Conservation (phyloP, 306 rosid species). For the Ochetophila trinervis region DNA sequence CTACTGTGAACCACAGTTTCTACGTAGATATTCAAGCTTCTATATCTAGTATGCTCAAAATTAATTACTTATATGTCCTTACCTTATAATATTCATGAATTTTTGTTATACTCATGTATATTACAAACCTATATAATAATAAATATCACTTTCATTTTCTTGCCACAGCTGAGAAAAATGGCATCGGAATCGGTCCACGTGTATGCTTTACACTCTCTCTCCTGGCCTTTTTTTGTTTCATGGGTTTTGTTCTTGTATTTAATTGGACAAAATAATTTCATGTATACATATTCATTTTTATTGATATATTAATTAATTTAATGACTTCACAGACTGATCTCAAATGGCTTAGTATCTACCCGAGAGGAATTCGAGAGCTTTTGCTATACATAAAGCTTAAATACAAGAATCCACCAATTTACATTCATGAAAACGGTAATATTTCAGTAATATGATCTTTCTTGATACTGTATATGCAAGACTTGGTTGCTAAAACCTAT, state of each 20-base stretch:
- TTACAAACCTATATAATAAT: too few species aligned
- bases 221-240: background rate
- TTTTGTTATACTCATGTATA: too few species aligned
- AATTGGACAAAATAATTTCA: background rate
- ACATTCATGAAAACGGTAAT: slow-evolving; percentile 59
- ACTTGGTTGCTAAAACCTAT: too few species aligned
- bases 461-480: too few species aligned
- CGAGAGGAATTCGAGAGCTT: slow-evolving; percentile 39
- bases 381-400: slow-evolving; percentile 17
- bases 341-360: slow-evolving; percentile 44
- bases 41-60: slow-evolving; percentile 29
- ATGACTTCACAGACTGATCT: slow-evolving; percentile 38
- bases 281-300: too few species aligned
- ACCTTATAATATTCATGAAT: too few species aligned
- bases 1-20: slow-evolving; percentile 23
- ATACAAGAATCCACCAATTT: slow-evolving; percentile 40
- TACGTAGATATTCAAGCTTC: slow-evolving; percentile 28
- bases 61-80: background rate
- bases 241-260: background rate
- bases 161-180: background rate
- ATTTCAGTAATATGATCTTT: too few species aligned
- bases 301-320: too few species aligned
- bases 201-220: background rate
- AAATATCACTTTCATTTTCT: background rate
- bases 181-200: too few species aligned